Evolutionary conservation across 768 basidiomycete genomes (phyloP).

Genomic region (Serendipita indica): DNA sequence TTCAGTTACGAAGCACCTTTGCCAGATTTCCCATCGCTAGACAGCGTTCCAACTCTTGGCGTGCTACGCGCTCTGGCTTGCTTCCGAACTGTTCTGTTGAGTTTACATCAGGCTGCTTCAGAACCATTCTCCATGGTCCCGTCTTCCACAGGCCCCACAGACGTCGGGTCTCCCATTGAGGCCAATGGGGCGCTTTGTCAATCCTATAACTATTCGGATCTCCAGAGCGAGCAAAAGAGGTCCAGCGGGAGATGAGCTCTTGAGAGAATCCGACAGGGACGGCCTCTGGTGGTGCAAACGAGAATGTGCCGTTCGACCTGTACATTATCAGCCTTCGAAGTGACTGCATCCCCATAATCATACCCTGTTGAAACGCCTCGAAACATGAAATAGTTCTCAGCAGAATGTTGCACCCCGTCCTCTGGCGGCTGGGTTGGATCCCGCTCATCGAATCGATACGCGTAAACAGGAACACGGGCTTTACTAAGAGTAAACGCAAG

Average conservation of each 20-base stretch:
- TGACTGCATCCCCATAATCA: conserved; percentile 10
- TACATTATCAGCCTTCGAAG: conserved; percentile 13
- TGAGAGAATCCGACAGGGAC: conserved; percentile 36
- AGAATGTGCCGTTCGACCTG: conserved; percentile 40
- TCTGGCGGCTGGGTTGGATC: conserved; percentile 33
- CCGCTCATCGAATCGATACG: conserved; percentile 43
- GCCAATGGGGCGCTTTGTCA: conserved; percentile 36
- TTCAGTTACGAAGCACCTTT: too few species aligned
- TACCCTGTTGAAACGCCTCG: conserved; percentile 45
- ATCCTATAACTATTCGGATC: conserved; percentile 44
- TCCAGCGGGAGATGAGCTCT: conserved; percentile 27
- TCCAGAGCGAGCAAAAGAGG: conserved; percentile 45
- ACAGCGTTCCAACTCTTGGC: too few species aligned
- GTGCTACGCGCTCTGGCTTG: too few species aligned
- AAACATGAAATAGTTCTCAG: conserved; percentile 61
- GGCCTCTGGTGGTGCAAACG: conserved; percentile 32
- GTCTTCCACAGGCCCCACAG: not conserved
- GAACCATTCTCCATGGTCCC: not conserved
- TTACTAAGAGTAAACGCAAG: not conserved
- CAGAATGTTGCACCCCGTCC: conserved; percentile 33
- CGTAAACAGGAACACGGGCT: conserved; percentile 36
- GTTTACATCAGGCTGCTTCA: too few species aligned
- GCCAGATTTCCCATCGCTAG: too few species aligned
- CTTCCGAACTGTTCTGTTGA: too few species aligned
- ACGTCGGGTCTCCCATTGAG: conserved; percentile 12